Evolutionary conservation across 2,329 filamentous ascomycete species (phyloP), one percentile per base, ranked within the genome.

Genomic region (Ophiocordyceps camponoti-leonardi): DNA sequence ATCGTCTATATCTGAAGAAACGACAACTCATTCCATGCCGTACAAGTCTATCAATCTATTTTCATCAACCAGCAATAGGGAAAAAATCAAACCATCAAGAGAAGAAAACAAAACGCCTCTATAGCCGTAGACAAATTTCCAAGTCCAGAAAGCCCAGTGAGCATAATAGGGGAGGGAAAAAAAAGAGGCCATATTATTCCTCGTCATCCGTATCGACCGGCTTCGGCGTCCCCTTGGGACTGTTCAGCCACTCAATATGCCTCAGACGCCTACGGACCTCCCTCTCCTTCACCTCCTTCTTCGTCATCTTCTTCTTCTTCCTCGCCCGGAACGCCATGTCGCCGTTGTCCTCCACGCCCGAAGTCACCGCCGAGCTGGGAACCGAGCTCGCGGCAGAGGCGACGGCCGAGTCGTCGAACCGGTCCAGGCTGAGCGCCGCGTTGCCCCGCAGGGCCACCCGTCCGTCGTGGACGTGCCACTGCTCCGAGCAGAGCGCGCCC

Each of bases 241-340:
- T 85, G 66, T 86, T 90, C 55, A 94, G 69, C 83, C 83, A 84
- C 61, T 82, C 75, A 54, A 84, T 82, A 65, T 98, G 87, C 56
- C 92, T 79, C 64, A 96, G 69, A 54, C 92, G 75, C 53, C 90
- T 77, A 51, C 93, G 75, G 41, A 83, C 83, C 66, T 96, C 90
- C 19, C 83, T 75, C 63, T 98, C 92, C 76, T 98, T 98, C 61
- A 88, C 55, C 65, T 98, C 87, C 67, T 87, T 87, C 71, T 93
- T 86, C 47, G 92, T 98, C 77, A 92, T 77, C 85, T 98, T 98
- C 79, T 90, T 94, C 86, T 95, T 95, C 75, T 88, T 92, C 65
- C 74, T 79, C 11, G 83, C 73, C 63, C 74, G 78, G 79, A 98
- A 98, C 69, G 93, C 90, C 72, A 98, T 76, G 49, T 63, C 82